Base-by-base conservation (phyloP, 2,329 filamentous ascomycete genomes). In the Chaetomium sp. region DNA sequence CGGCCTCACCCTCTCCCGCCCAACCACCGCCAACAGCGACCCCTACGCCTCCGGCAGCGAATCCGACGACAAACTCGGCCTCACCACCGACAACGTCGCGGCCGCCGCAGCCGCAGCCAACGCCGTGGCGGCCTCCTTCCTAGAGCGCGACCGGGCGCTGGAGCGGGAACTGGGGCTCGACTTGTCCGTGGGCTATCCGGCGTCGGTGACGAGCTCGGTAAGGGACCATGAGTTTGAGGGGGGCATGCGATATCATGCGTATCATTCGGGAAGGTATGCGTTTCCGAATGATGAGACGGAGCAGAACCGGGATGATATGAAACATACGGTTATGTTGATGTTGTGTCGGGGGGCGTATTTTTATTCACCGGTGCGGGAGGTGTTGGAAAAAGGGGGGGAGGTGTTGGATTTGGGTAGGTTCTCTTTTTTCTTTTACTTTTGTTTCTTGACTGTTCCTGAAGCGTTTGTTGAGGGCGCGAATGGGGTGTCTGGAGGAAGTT, bases 331-430 rank as follows among this genome's bases (percentile, higher is more conserved):
- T 64, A 65, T 66, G 14, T 59, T 69, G 61, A 65, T 70, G 60
- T 62, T 73, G 35, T 67, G 69, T 56, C 62, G 66, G 6, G 72
- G 71, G 3, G 67, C 65, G 44, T 69, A 71, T 36, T 79, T 77
- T 56, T 72, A 72, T 57, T 70, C 77, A 1, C 77, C 77, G 0
- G 64, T 79, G 11, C 68, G 73, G 8, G 61, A 69, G 1, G 42
- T 63, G 6, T 58, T 79, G 35, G 64, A 68, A 44, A 57, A 59
- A 2, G 76, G 75, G 0, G 75, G 66, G 0, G 67, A 73, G 48
- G 73, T 79, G 3, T 69, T 79, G 27, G 77, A 80, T 58, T 61
- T 80, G 19, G 77, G 76, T 72, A 64, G 54, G 71, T 69, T 5
- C 1, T 12, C 58, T 10, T 61, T 61, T 58, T 37, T 49, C 41